phyloP scores from a whole-genome alignment of 768 basidiomycete genomes.

The Tulasnella sp. region DNA sequence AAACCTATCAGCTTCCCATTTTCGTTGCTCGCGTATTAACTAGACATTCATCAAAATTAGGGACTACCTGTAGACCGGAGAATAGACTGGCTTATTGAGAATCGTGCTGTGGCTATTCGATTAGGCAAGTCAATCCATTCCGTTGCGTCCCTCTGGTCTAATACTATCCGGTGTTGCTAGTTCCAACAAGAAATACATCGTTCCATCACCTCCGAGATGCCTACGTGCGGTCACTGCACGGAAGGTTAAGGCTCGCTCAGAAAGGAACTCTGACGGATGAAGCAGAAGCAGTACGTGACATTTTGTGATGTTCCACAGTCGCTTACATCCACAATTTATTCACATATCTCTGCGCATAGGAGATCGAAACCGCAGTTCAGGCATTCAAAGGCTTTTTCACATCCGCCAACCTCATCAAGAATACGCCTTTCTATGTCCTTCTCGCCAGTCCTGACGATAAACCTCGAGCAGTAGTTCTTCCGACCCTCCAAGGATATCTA shows the following conservation, averaged over 20 bases:
- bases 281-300: neutral
- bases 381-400: slow-evolving; percentile 5
- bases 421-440: slow-evolving; percentile 9
- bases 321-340: neutral
- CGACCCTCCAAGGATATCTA: slow-evolving; percentile 6
- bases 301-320: neutral
- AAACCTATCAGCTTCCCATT: neutral
- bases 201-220: slow-evolving; percentile 16
- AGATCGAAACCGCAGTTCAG: slow-evolving; percentile 6
- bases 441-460: neutral
- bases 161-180: neutral
- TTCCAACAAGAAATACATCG: slow-evolving; percentile 11
- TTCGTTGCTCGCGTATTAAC: neutral
- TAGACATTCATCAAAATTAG: neutral
- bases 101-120: slow-evolving; percentile 7
- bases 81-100: slow-evolving; percentile 5
- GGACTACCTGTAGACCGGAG: slow-evolving; percentile 1
- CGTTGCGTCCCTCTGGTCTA: too few relatives aligned
- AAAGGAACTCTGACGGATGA: neutral
- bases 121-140: neutral
- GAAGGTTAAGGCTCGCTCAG: neutral
- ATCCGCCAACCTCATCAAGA: neutral
- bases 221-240: slow-evolving; percentile 5
- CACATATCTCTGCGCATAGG: neutral
- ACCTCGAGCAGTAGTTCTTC: neutral